Base-by-base conservation (phyloP, 306 rosid species). In the Fagus crenata region DNA sequence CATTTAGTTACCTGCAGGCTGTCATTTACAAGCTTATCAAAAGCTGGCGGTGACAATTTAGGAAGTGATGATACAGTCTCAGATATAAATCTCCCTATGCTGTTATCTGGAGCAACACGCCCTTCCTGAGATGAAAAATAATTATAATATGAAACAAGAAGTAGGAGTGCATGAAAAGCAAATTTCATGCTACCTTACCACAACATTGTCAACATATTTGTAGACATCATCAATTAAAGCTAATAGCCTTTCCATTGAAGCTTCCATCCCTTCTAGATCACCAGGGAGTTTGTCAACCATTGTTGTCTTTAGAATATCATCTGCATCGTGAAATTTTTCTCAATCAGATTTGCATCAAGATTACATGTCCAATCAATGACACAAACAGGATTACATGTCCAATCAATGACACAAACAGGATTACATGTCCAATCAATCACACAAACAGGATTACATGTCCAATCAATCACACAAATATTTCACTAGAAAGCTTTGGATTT, bases 211-310 rank as follows among this genome's bases (percentile, higher is more conserved):
- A 69, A 96, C 98, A 82, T 96, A 92, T 92, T 86, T 96, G 87
- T 88, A 76, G 60, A 92, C 90, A 79, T 96, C 98, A 68, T 89
- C 97, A 72, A 92, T 92, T 82, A 96, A 61, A 58, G 93, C 93
- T 55, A 92, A 87, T 13, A 96, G 85, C 72, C 88, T 89, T 85
- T 92, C 91, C 98, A 92, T 91, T 53, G 99, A 85, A 63, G 92
- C 85, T 91, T 96, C 99, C 99, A 96, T 96, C 77, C 93, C 97
- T 92, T 96, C 99, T 83, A 96, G 77, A 84, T 96, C 99, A 81
- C 92, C 85, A 46, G 99, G 99, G 56, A 96, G 89, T 86, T 96
- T 96, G 49, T 96, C 99, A 42, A 90, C 89, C n/a, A 80, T 49
- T 39, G 97, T 84, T 74, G 90, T 61, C 92, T 92, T 96, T 40